phyloP scores from a whole-genome alignment of 2,329 filamentous ascomycete species.

The Penicillium sp. region DNA sequence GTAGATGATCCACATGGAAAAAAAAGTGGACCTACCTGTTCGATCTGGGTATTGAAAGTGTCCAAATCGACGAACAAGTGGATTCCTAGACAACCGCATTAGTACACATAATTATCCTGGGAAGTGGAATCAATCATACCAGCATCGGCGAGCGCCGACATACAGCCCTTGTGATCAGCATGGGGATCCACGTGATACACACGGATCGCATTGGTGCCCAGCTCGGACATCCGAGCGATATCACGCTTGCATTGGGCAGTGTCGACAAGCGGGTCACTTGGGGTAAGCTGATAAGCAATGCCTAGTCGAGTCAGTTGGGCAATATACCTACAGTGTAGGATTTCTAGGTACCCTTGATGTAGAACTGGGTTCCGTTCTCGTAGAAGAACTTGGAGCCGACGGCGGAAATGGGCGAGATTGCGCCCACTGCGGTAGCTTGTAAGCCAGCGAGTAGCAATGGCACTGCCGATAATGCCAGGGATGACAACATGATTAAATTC shows the following conservation, averaged over 20 bases:
- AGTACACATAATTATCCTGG: neutral
- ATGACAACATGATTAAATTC: constrained; percentile 23
- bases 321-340: neutral
- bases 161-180: constrained; percentile 73
- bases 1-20: constrained; percentile 2
- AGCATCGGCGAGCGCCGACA: constrained; percentile 73
- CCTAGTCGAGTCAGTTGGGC: constrained; percentile 50
- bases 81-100: constrained; percentile 39
- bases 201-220: constrained; percentile 81
- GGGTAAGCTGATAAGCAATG: constrained; percentile 68
- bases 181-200: constrained; percentile 81
- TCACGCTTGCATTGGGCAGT: constrained; percentile 74
- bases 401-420: constrained; percentile 57
- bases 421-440: constrained; percentile 32
- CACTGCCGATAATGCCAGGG: constrained; percentile 15
- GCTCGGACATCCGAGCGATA: constrained; percentile 71
- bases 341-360: constrained; percentile 67
- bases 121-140: constrained; percentile 50
- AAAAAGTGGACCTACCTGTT: constrained; percentile 32
- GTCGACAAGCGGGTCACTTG: constrained; percentile 73
- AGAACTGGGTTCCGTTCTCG: constrained; percentile 77
- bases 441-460: constrained; percentile 31
- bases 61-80: constrained; percentile 81
- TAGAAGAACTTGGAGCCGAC: constrained; percentile 85
- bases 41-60: constrained; percentile 48